These are phyloP conservation scores for Pseudocercospora fijiensis DNA, from an alignment of 2,329 filamentous ascomycete genomes.

Conservation along the genomic window DNA sequence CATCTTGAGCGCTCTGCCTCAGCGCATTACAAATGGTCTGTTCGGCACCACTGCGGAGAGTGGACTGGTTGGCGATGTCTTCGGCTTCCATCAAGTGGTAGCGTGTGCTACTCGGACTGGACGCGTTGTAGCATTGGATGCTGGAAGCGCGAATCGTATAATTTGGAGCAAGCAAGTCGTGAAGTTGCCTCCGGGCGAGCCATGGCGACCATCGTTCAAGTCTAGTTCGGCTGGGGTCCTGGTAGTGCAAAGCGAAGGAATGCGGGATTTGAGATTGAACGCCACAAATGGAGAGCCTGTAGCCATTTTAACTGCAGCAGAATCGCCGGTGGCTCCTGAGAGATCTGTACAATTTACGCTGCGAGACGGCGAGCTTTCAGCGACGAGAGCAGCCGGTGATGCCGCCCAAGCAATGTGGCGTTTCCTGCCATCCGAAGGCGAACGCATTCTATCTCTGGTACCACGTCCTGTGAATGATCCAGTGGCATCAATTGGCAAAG, in stretches of 20 bases:
- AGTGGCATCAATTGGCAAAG: slow-evolving; percentile 90
- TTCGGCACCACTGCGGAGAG: slow-evolving; percentile 41
- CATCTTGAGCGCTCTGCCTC: slow-evolving; percentile 69
- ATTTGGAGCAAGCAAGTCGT: slow-evolving; percentile 71
- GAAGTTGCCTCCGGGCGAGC: slow-evolving; percentile 54
- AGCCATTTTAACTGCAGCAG: slow-evolving; percentile 13
- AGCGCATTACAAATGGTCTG: slow-evolving; percentile 60
- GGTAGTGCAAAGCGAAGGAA: slow-evolving; percentile 18
- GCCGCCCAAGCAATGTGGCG: slow-evolving; percentile 58
- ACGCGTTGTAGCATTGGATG: slow-evolving; percentile 75
- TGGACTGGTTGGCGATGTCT: slow-evolving; percentile 65
- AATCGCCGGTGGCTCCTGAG: slow-evolving; percentile 6
- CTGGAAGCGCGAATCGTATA: slow-evolving; percentile 69
- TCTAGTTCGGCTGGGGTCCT: slow-evolving; percentile 43
- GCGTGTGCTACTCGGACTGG: slow-evolving; percentile 78
- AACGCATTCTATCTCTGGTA: slow-evolving; percentile 68
- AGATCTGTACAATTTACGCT: slow-evolving; percentile 31
- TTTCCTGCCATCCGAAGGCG: slow-evolving; percentile 64
- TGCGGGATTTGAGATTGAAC: slow-evolving; percentile 56
- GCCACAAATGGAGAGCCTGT: slow-evolving; percentile 34
- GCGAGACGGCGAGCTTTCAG: slow-evolving; percentile 31
- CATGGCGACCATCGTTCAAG: slow-evolving; percentile 49
- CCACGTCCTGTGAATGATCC: slow-evolving; percentile 74
- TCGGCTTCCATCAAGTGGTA: slow-evolving; percentile 85
- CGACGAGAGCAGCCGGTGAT: slow-evolving; percentile 20